phyloP scores from a whole-genome alignment of 192 early-diverging fungal species.

The Coemansia sp. region DNA sequence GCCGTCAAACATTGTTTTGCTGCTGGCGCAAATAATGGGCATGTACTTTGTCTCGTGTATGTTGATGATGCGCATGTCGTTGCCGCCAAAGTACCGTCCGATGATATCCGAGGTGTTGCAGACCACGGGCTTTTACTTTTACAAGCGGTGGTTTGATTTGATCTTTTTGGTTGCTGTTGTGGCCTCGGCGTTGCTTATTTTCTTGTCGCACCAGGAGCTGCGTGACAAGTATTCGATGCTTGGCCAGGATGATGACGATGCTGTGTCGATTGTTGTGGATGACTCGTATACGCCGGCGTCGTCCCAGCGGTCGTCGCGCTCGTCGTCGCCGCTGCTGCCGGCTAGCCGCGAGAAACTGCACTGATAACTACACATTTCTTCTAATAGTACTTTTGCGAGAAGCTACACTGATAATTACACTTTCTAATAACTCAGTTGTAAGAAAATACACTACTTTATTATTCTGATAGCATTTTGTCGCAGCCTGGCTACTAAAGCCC shows the following conservation, averaged over 20 bases:
- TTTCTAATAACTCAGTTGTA: background rate
- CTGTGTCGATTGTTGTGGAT: slow-evolving; percentile 45
- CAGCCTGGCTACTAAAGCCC: too few species aligned
- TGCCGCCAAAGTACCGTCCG: slow-evolving; percentile 79
- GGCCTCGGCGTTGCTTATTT: slow-evolving; percentile 69
- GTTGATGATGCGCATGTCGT: slow-evolving; percentile 86
- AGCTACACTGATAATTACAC: background rate
- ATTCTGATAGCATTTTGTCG: too few species aligned
- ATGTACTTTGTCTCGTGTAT: slow-evolving; percentile 91
- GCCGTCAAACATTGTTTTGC: slow-evolving; percentile 71
- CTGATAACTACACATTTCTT: slow-evolving; percentile 1
- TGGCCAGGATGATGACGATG: slow-evolving; percentile 47
- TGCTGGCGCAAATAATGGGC: slow-evolving; percentile 86
- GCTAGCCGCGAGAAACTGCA: slow-evolving; percentile 28
- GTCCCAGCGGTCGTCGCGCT: slow-evolving; percentile 35
- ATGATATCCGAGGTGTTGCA: slow-evolving; percentile 80
- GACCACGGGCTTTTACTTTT: slow-evolving; percentile 85
- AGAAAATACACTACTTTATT: too few species aligned
- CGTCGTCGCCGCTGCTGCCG: slow-evolving; percentile 30
- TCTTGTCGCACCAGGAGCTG: slow-evolving; percentile 65
- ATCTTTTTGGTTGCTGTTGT: slow-evolving; percentile 85
- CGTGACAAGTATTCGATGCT: slow-evolving; percentile 55
- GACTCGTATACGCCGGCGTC: slow-evolving; percentile 29
- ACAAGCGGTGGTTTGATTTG: slow-evolving; percentile 91
- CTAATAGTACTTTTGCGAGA: background rate